Evolutionary conservation across 768 basidiomycete species (phyloP), one percentile per base, ranked within the genome.

Genomic region (Mycena capillaripes): DNA sequence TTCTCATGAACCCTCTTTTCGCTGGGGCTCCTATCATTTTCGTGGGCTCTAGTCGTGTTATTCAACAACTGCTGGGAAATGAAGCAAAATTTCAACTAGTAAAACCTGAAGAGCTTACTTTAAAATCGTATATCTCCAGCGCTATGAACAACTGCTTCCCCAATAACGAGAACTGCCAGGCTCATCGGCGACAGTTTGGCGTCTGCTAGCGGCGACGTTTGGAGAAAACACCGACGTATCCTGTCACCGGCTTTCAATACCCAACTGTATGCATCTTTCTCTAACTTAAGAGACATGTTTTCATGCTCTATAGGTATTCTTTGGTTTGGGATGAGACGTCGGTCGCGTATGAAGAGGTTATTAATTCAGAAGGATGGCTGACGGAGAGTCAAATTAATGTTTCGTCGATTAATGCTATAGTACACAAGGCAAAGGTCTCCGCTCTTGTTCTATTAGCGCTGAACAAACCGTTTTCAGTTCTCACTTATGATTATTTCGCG

Each of bases 41-140:
- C 25, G 66, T 68, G 6, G 38, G 57, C 14, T 68, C 66, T 29
- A 60, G 66, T 40, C 58, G 36, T 38, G 66, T 68, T 52, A 48
- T 60, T 38, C 58, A 59, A 25, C 66, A 68, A 23, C 48, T 68
- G 11, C 25, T 68, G 48, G 58, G 66, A 38, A 68, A 60, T 29
- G 66, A 68, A 21, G 66, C 57, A 27, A 68, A 60, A 52, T 19
- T 68, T 17, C 58, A 19, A 8, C 40, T 68, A 25, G 66, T 68
- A 29, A 68, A 68, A 16, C 66, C 66, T 7, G 53, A 53, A 27
- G 66, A 68, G 44, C 66, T 60, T 19, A 68, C 66, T 38, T 19
- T 60, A 12, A 36, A 68, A 60, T 68, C 58, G 66, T 66, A 19
- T 27, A 53, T 66, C 25, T 4, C 16, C 2, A 12, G 25, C 16